Conservation (phyloP, 371 early-diverging fungal species). For the Syncephalastrum monosporum region DNA sequence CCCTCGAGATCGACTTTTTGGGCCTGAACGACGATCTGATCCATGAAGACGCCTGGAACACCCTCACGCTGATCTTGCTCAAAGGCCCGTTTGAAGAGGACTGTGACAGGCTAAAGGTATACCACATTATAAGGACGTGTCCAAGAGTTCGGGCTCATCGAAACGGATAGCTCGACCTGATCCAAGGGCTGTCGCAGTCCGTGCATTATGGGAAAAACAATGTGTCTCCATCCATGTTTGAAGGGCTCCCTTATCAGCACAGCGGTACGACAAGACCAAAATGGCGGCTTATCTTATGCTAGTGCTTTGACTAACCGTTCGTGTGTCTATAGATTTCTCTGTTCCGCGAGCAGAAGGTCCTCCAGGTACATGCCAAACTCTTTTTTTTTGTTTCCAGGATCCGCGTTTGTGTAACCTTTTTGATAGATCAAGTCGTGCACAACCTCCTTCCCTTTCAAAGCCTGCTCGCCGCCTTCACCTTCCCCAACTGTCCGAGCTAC, state of each 20-base stretch:
- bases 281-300: background rate
- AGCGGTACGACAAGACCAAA: slow-evolving; percentile 25
- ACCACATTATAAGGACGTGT: background rate
- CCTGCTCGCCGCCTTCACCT: slow-evolving; percentile 42
- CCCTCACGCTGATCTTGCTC: slow-evolving; percentile 34
- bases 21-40: slow-evolving; percentile 48
- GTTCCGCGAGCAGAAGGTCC: slow-evolving; percentile 18
- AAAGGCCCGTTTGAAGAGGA: slow-evolving; percentile 37
- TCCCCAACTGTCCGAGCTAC: slow-evolving; percentile 27
- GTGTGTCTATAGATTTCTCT: slow-evolving; percentile 15
- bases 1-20: slow-evolving; percentile 26
- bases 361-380: slow-evolving; percentile 14
- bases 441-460: slow-evolving; percentile 49
- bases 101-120: slow-evolving; percentile 38
- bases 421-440: slow-evolving; percentile 37
- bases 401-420: background rate
- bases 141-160: background rate
- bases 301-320: background rate
- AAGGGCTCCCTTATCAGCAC: slow-evolving; percentile 62
- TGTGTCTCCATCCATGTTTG: slow-evolving; percentile 43
- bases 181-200: slow-evolving; percentile 42
- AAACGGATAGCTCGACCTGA: slow-evolving; percentile 40
- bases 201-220: slow-evolving; percentile 50
- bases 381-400: background rate
- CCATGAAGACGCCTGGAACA: slow-evolving; percentile 37